phyloP scores from a whole-genome alignment of 306 rosid species.

The Geum urbanum region DNA sequence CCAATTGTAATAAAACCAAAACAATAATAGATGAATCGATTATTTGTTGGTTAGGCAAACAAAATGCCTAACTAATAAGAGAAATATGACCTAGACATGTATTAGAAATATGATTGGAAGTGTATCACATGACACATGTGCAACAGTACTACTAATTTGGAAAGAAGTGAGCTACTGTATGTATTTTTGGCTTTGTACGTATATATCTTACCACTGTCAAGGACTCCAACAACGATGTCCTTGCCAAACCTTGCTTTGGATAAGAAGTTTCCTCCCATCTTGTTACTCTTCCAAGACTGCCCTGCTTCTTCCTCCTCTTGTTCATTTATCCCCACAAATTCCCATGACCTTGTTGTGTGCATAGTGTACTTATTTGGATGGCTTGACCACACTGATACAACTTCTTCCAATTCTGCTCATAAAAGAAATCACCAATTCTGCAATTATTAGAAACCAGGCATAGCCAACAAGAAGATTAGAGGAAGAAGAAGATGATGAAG shows the following conservation, averaged over 20 bases:
- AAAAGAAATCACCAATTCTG: background rate
- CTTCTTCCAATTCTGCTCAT: constrained; percentile 23
- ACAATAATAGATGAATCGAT: background rate
- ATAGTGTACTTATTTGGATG: constrained; percentile 27
- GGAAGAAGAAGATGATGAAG: background rate
- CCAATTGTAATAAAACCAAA: background rate
- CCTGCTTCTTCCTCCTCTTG: constrained; percentile 28
- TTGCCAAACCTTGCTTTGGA: constrained; percentile 53
- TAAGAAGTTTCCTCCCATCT: constrained; percentile 35
- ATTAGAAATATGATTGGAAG: background rate
- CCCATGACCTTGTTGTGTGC: constrained; percentile 42
- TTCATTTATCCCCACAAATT: constrained; percentile 21
- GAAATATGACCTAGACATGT: background rate
- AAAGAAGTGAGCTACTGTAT: background rate
- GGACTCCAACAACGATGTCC: constrained; percentile 59
- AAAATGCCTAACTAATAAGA: background rate
- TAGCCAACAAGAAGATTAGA: background rate
- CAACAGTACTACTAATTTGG: background rate
- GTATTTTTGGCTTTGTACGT: background rate
- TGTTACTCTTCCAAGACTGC: background rate
- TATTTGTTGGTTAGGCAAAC: background rate
- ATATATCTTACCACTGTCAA: constrained; percentile 58
- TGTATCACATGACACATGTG: constrained; percentile 30
- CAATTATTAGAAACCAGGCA: constrained; percentile 2
- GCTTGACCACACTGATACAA: constrained; percentile 26